A percentile compares a stretch with the other conserved stretches of the same genome.
These are phyloP conservation scores for Moricandia arvensis DNA, from an alignment of 345 rosid species.

Conservation along the genomic window DNA sequence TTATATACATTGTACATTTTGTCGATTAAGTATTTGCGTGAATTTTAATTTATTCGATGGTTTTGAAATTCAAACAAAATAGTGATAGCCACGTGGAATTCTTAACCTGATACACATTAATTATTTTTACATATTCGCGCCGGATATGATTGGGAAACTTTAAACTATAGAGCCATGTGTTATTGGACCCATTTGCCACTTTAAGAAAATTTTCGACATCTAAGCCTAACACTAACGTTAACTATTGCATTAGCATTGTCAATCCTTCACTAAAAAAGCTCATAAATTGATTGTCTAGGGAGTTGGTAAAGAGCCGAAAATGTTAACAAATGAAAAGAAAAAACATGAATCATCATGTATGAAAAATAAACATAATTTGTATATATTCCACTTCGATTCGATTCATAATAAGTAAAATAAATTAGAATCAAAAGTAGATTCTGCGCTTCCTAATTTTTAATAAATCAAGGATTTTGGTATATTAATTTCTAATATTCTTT, in stretches of 20 bases:
- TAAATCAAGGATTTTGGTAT: background rate
- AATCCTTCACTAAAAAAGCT: conserved; percentile 29
- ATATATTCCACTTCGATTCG: background rate
- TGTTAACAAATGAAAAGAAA: background rate
- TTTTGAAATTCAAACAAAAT: conserved; percentile 25
- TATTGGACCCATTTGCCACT: conserved; percentile 31
- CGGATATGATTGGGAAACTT: conserved; percentile 35
- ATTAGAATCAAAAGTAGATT: conserved; percentile 22
- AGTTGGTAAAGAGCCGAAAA: conserved; percentile 20
- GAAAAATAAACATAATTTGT: background rate
- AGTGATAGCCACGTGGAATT: conserved; percentile 33
- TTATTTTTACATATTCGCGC: conserved; percentile 19
- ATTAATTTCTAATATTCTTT: background rate
- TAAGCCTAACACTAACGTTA: conserved; percentile 2
- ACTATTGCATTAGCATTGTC: conserved; percentile 7
- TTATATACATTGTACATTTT: background rate
- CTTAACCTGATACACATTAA: background rate
- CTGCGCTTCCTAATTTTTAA: background rate
- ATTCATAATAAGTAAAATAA: background rate
- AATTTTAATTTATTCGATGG: conserved; percentile 6
- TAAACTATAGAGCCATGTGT: conserved; percentile 36
- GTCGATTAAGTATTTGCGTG: background rate
- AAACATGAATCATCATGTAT: conserved; percentile 4
- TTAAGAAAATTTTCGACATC: conserved; percentile 3
- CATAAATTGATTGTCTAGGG: background rate